Evolutionary conservation across 1,284 basidiomycete species (phyloP), one percentile per base, ranked within the genome.

Genomic region (Neotropicomus parvogracilis): DNA sequence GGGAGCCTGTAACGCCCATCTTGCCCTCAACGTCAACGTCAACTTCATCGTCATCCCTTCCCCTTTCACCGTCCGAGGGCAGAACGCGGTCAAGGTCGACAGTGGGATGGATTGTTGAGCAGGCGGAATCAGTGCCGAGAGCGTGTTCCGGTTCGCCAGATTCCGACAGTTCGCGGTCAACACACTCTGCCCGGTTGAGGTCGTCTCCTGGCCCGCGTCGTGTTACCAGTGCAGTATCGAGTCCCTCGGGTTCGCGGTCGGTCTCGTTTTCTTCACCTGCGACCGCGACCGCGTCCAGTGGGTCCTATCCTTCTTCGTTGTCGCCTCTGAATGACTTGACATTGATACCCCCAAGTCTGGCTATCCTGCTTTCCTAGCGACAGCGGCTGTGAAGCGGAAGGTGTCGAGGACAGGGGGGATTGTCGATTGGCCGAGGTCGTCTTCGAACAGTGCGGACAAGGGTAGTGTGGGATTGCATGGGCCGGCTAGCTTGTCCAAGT

Each of bases 351-450:
- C 27, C 54, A 1, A 58, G 51, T 16, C 17, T 48, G 17, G 52
- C 50, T 12, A 52, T 52, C 1, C 10, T 63, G 55, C 62, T 0
- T 64, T 62, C 40, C 40, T 62, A 8, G 46, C 59, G 2, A 56
- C 55, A 13, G 19, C 57, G 24, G 24, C 28, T 16, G 50, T 43
- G 38, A 62, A 65, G 37, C 56, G 55, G 13, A 62, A 60, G 52
- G 14, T 43, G 9, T 62, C 62, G 20, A 50, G 58, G 34, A 62
- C 64, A 48, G 59, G 62, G 19, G 60, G 66, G 46, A 66, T 62
- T 31, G 59, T 62, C 4, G 60, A 66, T 45, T 55, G 48, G 27
- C 17, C 66, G 40, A 59, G 60, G 48, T 63, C 60, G 28, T 52
- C 51, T 34, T 65, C 59, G 16, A 37, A 59, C 7, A 59, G 63